Evolutionary conservation across 257 asterid genomes (phyloP), one percentile per base, ranked within the genome.

Genomic region (Solanum chmielewskii): DNA sequence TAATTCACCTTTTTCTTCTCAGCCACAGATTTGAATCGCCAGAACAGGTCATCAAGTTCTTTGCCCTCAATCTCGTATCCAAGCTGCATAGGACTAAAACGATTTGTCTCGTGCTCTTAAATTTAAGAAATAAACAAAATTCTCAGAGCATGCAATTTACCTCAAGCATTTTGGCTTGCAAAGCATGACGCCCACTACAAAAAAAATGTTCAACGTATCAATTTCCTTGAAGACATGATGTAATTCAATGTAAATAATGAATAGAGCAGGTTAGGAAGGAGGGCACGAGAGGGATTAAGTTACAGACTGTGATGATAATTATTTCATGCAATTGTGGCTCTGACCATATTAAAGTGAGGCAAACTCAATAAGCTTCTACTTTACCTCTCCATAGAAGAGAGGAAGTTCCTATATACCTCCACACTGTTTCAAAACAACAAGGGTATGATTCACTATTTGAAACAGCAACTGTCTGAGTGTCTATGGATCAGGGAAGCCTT

Each of bases 141-240:
- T 29, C 31, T n/a, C 69, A 31, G 45, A 37, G 88, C 83, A 88
- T 87, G 60, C 87, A 86, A 86, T 87, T 83, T 88, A 96, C 99
- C 98, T 96, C 98, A 91, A 93, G 69, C 92, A 96, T 94, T 91
- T 96, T 96, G 80, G 96, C 92, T 92, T 93, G 95, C 93, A 96
- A 87, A 93, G 99, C 99, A 96, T 94, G 98, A 44, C 99, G 98
- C 52, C 98, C 99, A 92, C 98, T 96, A 95, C 85, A 86, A 42
- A 91, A 87, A 74, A 91, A 74, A 91, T 11, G 71, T 68, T 87
- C 86, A 60, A 88, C 60, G 83, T 27, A 85, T 90, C 14, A 86
- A 76, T 62, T 18, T 81, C 70, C 27, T 49, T 29, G 18, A 31
- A 56, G 60, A 59, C 82, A 45, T n/a, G 37, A 83, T 42, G 49